Conservation (phyloP, 2,329 filamentous ascomycete species). For the Fusarium zealandicum region DNA sequence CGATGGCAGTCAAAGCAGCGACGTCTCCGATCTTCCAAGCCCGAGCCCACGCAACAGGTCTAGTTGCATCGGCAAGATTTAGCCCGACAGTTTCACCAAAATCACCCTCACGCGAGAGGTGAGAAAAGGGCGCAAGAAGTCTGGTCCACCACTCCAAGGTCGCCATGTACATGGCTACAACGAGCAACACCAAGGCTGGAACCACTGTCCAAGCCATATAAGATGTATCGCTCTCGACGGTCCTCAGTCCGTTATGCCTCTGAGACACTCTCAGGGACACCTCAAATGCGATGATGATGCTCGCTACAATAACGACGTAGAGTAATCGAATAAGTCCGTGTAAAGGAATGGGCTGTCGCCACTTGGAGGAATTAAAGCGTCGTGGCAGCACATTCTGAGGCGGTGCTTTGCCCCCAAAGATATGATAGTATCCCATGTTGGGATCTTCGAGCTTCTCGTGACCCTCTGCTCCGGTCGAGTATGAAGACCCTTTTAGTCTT, state of each 20-base stretch:
- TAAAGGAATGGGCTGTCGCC: constrained; percentile 44
- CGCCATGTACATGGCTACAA: constrained; percentile 44
- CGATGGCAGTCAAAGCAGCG: constrained; percentile 39
- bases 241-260: constrained; percentile 41
- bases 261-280: constrained; percentile 44
- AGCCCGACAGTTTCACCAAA: constrained; percentile 44
- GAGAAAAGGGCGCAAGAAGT: constrained; percentile 45
- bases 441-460: constrained; percentile 43
- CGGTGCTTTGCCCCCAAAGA: constrained; percentile 38
- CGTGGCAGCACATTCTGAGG: constrained; percentile 12
- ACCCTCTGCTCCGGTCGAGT: constrained; percentile 46
- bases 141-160: constrained; percentile 45
- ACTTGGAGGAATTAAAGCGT: constrained; percentile 38
- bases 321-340: constrained; percentile 41
- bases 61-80: constrained; percentile 45
- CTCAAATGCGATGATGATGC: constrained; percentile 47
- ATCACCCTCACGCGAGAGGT: constrained; percentile 39
- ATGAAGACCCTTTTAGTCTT: constrained; percentile 41
- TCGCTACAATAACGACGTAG: constrained; percentile 39
- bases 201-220: constrained; percentile 49
- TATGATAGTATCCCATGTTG: constrained; percentile 38
- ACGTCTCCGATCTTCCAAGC: constrained; percentile 40
- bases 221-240: constrained; percentile 39
- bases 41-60: constrained; percentile 38
- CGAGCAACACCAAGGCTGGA: constrained; percentile 42